Evolutionary conservation across 192 early-diverging fungal species (phyloP).

Genomic region (Coemansia sp.): DNA sequence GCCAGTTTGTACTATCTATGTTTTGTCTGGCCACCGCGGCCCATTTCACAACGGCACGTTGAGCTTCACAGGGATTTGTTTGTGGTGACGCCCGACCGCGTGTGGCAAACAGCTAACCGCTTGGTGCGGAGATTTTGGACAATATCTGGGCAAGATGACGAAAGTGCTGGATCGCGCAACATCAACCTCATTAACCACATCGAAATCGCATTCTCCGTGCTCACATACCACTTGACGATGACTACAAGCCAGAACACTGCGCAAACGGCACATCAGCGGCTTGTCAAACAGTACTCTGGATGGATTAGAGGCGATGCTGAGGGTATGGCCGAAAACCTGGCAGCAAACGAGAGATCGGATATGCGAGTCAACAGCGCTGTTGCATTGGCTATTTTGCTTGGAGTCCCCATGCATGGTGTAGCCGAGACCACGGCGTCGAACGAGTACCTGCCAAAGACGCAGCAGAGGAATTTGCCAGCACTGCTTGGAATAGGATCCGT

Average conservation of each 20-base stretch:
- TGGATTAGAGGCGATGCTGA: constrained; percentile 14
- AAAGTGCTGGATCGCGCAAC: not conserved
- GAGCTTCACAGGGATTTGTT: constrained; percentile 31
- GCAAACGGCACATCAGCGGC: constrained; percentile 14
- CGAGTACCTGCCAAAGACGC: constrained; percentile 26
- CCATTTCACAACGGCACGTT: constrained; percentile 26
- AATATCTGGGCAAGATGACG: not conserved
- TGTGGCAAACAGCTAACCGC: constrained; percentile 30
- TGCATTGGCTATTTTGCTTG: constrained; percentile 37
- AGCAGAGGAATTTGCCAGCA: constrained; percentile 22
- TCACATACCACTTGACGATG: constrained; percentile 31
- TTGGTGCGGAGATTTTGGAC: constrained; percentile 19
- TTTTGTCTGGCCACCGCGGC: constrained; percentile 47
- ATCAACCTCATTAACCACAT: constrained; percentile 13
- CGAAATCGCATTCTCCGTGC: constrained; percentile 27
- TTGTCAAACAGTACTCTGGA: constrained; percentile 18
- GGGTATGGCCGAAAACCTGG: not conserved
- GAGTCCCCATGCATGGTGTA: constrained; percentile 41
- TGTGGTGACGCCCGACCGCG: constrained; percentile 41
- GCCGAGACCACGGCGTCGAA: constrained; percentile 35
- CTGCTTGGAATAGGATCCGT: constrained; percentile 35
- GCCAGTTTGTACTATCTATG: constrained; percentile 37
- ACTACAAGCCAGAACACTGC: constrained; percentile 17
- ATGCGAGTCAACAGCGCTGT: constrained; percentile 21
- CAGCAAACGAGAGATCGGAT: constrained; percentile 22